These are phyloP conservation scores for Periconia sp. DNA, from an alignment of 2,329 filamentous ascomycete species.

Conservation along the genomic window DNA sequence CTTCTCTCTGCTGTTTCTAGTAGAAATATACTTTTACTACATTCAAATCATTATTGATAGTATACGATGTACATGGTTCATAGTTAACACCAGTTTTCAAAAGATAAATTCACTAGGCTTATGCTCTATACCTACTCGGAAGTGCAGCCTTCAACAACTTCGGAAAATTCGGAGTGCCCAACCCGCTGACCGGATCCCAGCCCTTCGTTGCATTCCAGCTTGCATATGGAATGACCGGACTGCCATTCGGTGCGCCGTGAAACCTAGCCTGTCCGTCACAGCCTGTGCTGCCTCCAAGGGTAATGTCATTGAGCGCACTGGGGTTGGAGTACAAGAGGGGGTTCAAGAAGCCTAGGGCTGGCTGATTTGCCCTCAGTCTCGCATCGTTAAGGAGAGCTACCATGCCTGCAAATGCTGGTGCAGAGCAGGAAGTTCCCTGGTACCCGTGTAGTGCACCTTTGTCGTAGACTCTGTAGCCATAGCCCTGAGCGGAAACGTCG, in stretches of 20 bases:
- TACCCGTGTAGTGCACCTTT: conserved; percentile 46
- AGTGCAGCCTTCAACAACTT: conserved; percentile 36
- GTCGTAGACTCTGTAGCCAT: conserved; percentile 41
- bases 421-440: conserved; percentile 56
- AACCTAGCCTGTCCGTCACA: conserved; percentile 42
- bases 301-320: conserved; percentile 56
- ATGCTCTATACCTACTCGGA: conserved; percentile 29
- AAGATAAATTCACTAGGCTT: no score
- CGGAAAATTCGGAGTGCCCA: conserved; percentile 37
- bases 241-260: conserved; percentile 32
- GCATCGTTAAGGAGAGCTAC: conserved; percentile 68
- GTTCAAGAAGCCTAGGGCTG: conserved; percentile 64
- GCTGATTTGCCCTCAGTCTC: conserved; percentile 56
- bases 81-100: no score
- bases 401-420: conserved; percentile 64
- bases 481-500: conserved; percentile 67
- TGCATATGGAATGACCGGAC: conserved; percentile 37
- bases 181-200: conserved; percentile 43
- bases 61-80: no score
- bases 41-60: no score
- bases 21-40: no score
- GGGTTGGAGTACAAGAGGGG: conserved; percentile 61
- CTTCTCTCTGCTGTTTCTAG: no score
- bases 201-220: conserved; percentile 39
- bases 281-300: conserved; percentile 41